Base-by-base conservation (phyloP, 352 stramenopile genomes). In the Phytophthora uliginosa region DNA sequence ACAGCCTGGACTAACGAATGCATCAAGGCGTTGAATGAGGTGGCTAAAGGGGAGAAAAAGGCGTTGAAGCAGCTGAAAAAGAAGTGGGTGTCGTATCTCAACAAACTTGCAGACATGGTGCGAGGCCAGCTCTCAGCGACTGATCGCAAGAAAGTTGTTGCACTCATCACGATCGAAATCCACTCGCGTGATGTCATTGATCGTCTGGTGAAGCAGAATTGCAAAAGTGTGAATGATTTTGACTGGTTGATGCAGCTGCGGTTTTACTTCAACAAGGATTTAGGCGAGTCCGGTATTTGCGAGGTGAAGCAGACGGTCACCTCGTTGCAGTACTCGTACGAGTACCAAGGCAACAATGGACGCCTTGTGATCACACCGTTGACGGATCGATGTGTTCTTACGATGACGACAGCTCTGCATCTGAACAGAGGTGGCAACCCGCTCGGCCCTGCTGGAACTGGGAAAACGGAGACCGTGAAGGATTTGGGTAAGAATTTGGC, bases 81-180 rank as follows among this genome's bases (percentile, higher is more conserved):
- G 76, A 98, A 98, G 53, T 98, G 96, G 90, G 80, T 98, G 20
- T 95, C 86, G 24, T 98, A 98, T 56, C 66, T 99, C 12, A 98
- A 98, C 76, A 98, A 97, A 33, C 86, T 99, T 3, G 97, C 92
- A 0, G 93, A 98, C 52, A 97, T 98, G 90, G 92, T 98, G 54
- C 90, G 94, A 17, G 92, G 93, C 0, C 86, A 97, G 62, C 80
- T 98, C 4, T 92, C 88, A 12, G 74, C 91, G 5, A 95, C 93
- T 28, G 95, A 99, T 15, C 93, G 97, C 18, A 98, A 97, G 57
- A 99, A 99, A 81, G 97, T 99, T 7, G 98, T 99, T 40, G 97
- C 96, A 42, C 79, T 99, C 17, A 99, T 99, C 78, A 99, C 96
- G 36, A 98, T 99, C 73, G 97, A 99, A 75, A 98, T 99, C 48